phyloP scores from a whole-genome alignment of 495 filamentous ascomycete species.

The Glarea lozoyensis region DNA sequence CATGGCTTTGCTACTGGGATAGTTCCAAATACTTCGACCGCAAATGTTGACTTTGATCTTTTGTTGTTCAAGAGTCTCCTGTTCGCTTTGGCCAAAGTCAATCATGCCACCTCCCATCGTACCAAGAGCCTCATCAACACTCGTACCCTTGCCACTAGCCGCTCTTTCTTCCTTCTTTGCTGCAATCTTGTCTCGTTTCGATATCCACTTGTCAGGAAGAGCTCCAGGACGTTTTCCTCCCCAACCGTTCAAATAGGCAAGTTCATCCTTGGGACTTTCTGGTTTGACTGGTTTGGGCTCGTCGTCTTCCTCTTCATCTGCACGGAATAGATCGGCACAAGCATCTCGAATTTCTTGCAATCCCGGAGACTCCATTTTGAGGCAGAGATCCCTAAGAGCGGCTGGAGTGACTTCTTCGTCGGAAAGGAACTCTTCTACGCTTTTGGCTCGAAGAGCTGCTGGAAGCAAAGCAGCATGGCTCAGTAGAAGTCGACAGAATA shows the following conservation, averaged over 20 bases:
- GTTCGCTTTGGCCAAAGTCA: conserved; percentile 1
- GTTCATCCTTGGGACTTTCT: too few relatives aligned
- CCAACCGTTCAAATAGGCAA: too few relatives aligned
- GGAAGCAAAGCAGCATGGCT: conserved; percentile 38
- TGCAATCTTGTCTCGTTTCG: conserved; percentile 20
- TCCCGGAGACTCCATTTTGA: conserved; percentile 35
- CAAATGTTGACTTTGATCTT: conserved; percentile 41
- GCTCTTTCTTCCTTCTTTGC: too few relatives aligned
- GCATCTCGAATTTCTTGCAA: conserved; percentile 41
- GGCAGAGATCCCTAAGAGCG: conserved; percentile 38
- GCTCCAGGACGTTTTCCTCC: too few relatives aligned
- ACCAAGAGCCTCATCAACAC: not conserved
- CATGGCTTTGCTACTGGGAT: conserved; percentile 42
- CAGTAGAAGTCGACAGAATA: conserved; percentile 42
- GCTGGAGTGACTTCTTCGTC: conserved; percentile 31
- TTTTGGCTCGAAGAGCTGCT: conserved; percentile 31
- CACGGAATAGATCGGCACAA: conserved; percentile 39
- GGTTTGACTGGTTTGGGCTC: conserved; percentile 6
- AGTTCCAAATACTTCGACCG: conserved; percentile 44
- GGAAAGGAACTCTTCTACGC: conserved; percentile 38
- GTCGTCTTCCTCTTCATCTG: conserved; percentile 27
- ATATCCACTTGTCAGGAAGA: conserved; percentile 20
- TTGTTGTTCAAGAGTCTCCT: conserved; percentile 10
- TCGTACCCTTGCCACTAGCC: not conserved
- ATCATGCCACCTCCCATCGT: not conserved